Percentiles rank a stretch among this genome's conserved stretches.
Conservation (phyloP, 2,329 filamentous ascomycete species). For the Laburnicola sp. region DNA sequence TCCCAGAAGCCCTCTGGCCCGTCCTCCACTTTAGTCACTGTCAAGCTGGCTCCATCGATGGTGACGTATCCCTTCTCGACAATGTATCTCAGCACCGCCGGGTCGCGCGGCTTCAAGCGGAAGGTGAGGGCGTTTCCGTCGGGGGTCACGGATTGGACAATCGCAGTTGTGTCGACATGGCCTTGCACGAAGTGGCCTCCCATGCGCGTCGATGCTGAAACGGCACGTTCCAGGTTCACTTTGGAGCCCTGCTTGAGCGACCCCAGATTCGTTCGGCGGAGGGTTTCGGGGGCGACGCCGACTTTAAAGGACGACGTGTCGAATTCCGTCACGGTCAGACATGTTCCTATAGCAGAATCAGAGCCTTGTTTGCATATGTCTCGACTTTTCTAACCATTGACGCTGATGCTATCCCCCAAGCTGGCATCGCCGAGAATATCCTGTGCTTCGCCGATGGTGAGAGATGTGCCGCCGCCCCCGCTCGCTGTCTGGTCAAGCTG, state of each 20-base stretch:
- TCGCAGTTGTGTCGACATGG: conserved; percentile 88
- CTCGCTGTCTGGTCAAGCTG: conserved; percentile 72
- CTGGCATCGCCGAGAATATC: conserved; percentile 81
- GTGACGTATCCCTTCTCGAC: conserved; percentile 97
- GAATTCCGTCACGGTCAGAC: conserved; percentile 85
- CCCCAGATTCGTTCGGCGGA: conserved; percentile 94
- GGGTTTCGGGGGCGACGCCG: conserved; percentile 91
- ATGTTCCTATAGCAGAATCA: conserved; percentile 61
- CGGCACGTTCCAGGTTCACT: conserved; percentile 93
- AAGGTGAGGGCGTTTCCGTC: conserved; percentile 93
- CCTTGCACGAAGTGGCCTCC: conserved; percentile 98
- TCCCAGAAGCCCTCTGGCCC: conserved; percentile 80
- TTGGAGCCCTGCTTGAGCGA: conserved; percentile 64
- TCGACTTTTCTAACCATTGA: conserved; percentile 69
- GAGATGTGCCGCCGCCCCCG: conserved; percentile 78
- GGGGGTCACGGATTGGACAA: conserved; percentile 69
- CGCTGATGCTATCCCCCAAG: conserved; percentile 88
- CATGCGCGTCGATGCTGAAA: conserved; percentile 90
- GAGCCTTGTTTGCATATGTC: neutral
- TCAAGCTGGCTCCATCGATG: conserved; percentile 92
- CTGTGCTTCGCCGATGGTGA: conserved; percentile 77
- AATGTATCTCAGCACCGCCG: conserved; percentile 76
- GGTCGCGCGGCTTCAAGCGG: conserved; percentile 73
- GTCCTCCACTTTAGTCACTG: conserved; percentile 84
- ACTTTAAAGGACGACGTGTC: conserved; percentile 73